Evolutionary conservation across 352 stramenopile genomes (phyloP).

Genomic region (Phytophthora constricta): DNA sequence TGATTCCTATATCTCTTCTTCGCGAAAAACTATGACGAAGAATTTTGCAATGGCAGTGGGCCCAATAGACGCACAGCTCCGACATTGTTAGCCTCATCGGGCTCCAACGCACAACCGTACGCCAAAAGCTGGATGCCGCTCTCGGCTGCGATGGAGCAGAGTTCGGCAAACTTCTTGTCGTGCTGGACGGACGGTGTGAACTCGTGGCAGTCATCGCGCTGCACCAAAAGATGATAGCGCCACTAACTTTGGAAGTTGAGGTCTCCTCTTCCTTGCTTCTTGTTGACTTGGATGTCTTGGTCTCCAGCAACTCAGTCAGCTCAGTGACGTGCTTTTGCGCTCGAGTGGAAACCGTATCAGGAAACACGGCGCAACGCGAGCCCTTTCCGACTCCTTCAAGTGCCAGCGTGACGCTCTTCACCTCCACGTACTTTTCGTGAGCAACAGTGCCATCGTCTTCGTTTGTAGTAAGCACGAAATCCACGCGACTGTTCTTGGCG

Average conservation of each 20-base stretch:
- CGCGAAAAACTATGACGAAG: not conserved
- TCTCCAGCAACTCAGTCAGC: constrained; percentile 64
- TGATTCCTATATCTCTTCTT: too few species aligned
- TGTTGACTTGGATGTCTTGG: not conserved
- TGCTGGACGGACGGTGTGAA: constrained; percentile 73
- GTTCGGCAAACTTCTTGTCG: constrained; percentile 67
- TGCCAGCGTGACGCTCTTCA: constrained; percentile 85
- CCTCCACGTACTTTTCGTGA: constrained; percentile 81
- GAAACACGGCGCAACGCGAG: constrained; percentile 67
- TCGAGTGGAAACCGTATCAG: constrained; percentile 77
- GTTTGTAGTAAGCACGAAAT: constrained; percentile 74
- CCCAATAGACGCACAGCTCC: constrained; percentile 55
- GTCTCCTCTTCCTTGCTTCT: constrained; percentile 18
- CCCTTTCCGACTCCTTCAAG: constrained; percentile 9
- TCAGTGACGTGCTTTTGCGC: constrained; percentile 82
- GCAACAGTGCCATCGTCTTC: constrained; percentile 35
- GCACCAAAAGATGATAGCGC: constrained; percentile 79
- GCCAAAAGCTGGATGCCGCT: constrained; percentile 68
- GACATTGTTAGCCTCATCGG: constrained; percentile 38
- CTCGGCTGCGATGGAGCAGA: constrained; percentile 57
- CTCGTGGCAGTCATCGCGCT: constrained; percentile 76
- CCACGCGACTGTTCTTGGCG: constrained; percentile 81
- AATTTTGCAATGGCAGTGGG: constrained; percentile 41
- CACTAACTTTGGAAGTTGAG: constrained; percentile 36
- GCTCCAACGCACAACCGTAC: constrained; percentile 62